Evolutionary conservation across 148 eudicot genomes (phyloP), one percentile per base, ranked within the genome.

Genomic region (Vaccinium macrocarpon): DNA sequence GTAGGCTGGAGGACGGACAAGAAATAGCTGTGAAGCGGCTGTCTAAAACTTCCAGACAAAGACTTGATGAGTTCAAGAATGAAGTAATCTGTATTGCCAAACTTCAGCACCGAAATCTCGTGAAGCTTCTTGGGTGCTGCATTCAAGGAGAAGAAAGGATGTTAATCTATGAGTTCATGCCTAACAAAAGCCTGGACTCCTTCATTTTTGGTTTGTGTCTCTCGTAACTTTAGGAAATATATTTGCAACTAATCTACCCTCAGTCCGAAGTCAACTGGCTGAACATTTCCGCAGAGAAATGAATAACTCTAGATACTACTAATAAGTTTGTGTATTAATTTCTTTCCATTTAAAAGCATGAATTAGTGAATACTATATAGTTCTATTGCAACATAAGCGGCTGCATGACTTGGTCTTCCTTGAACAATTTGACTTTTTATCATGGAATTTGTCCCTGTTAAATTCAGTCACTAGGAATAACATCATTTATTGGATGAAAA

Each of bases 51-150:
- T 86, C 88, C 2, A 79, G 25, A 61, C 88, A 86, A 72, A 86
- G 88, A 23, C 32, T 61, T 2, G 46, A 4, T 42, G 46, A 42
- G 46, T 82, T 86, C 59, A 86, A 82, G 59, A 86, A 78, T 57
- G 88, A 86, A 79, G 88, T 86, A 15, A 35, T 51, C 12, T 78
- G 62, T 32, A 83, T 86, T 56, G 77, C 88, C 3, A 79, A 79
- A 61, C 88, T 86, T 11, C 88, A 86, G 72, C 88, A 86, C 21
- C 82, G 88, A 59, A 86, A 83, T 48, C 88, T 86, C 59, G 80
- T 86, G 78, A 82, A 59, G 75, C 85, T 86, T 25, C 77, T 83
- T 6, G 85, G 85, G 6, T 86, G 78, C 21, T 86, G 73, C 78
- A 72, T 86, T 49, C 73, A 82, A 48, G 76, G 32, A 16, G 83